phyloP scores from a whole-genome alignment of 352 stramenopile species.

The Globisporangium nagaii region DNA sequence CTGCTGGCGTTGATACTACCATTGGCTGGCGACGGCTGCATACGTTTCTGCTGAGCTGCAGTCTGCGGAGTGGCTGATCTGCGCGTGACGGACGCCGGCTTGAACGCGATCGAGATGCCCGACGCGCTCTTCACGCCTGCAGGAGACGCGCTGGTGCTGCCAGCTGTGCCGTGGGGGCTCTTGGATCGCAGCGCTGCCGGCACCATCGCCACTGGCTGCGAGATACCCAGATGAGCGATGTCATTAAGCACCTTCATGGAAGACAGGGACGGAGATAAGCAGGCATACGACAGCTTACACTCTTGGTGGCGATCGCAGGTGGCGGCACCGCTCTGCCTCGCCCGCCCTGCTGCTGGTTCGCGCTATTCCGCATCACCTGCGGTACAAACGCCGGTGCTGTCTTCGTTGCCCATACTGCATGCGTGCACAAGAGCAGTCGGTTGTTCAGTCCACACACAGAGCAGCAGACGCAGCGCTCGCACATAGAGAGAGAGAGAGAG shows the following conservation, averaged over 20 bases:
- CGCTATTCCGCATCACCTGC: conserved; percentile 18
- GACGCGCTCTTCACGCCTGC: conserved; percentile 9
- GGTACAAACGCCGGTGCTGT: conserved; percentile 45
- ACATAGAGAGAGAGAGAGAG: not conserved
- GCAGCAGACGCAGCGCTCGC: too few species aligned
- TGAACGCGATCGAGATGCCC: conserved; percentile 49
- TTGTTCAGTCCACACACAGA: too few species aligned
- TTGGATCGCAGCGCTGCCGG: conserved; percentile 40
- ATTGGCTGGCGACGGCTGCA: not conserved
- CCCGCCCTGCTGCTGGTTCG: not conserved
- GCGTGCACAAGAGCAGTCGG: too few species aligned
- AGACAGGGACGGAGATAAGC: not conserved
- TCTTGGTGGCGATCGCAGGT: conserved; percentile 7
- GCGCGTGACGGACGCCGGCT: conserved; percentile 43
- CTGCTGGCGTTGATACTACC: not conserved
- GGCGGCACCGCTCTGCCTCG: not conserved
- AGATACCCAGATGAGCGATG: too few species aligned
- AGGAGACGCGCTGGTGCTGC: not conserved
- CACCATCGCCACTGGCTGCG: conserved; percentile 42
- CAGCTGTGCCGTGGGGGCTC: conserved; percentile 17
- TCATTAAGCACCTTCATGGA: not conserved
- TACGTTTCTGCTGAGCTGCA: not conserved
- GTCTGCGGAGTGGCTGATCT: conserved; percentile 14
- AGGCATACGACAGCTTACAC: conserved; percentile 13
- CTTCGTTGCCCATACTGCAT: conserved; percentile 45